phyloP scores from a whole-genome alignment of 2,329 filamentous ascomycete species.

The Pseudogymnoascus sp. region DNA sequence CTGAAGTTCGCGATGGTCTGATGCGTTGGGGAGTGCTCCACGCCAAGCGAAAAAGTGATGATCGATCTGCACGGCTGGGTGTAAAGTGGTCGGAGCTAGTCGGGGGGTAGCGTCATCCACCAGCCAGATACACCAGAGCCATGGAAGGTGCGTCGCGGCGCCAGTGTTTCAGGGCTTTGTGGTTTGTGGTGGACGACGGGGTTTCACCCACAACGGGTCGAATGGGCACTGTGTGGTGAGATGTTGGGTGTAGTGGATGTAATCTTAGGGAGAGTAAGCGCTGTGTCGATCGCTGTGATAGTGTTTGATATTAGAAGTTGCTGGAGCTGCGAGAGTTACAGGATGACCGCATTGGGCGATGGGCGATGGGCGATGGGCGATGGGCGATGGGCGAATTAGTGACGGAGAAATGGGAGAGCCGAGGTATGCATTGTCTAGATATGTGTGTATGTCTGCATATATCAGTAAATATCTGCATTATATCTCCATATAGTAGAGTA shows the following conservation, averaged over 20 bases:
- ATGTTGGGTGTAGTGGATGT: background rate
- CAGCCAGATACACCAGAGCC: background rate
- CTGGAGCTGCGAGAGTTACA: background rate
- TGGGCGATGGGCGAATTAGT: background rate
- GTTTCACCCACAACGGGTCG: too few species aligned
- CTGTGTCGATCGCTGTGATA: background rate
- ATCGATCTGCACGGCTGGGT: background rate
- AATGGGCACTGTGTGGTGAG: too few species aligned
- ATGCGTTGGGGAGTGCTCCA: background rate
- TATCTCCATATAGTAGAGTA: too few species aligned
- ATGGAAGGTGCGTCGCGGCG: background rate
- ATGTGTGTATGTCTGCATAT: background rate
- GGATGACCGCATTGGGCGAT: background rate
- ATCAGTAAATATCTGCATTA: background rate
- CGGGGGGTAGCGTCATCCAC: background rate
- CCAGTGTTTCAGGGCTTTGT: conserved; percentile 1
- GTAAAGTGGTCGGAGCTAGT: background rate
- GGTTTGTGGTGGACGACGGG: background rate
- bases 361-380: too few species aligned
- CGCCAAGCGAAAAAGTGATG: conserved; percentile 2
- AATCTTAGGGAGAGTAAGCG: background rate
- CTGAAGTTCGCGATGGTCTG: background rate
- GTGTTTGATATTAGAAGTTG: background rate
- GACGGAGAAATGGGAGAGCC: background rate
- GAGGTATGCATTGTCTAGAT: background rate